Evolutionary conservation across 2,329 filamentous ascomycete genomes (phyloP).

Genomic region (Clarireedia monteithiana): DNA sequence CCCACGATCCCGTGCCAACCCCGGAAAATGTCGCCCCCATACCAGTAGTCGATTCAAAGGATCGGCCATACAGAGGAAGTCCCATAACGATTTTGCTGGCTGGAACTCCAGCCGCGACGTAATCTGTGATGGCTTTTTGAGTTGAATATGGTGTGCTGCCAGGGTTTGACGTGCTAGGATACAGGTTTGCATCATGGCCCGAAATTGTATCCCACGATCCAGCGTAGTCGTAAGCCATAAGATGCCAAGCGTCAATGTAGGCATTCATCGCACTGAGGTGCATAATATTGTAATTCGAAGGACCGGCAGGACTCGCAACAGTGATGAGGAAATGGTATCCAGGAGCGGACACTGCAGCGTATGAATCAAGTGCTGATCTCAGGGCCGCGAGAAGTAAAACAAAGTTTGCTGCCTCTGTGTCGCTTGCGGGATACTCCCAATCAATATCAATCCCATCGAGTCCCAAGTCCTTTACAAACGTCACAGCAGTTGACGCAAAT

Average conservation of each 20-base stretch:
- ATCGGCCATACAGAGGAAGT: conserved; percentile 73
- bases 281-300: conserved; percentile 39
- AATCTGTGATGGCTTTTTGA: conserved; percentile 55
- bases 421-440: conserved; percentile 23
- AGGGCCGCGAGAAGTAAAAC: conserved; percentile 27
- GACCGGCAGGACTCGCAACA: conserved; percentile 43
- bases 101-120: conserved; percentile 54
- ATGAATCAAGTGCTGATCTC: conserved; percentile 39
- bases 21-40: conserved; percentile 57
- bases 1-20: conserved; percentile 61
- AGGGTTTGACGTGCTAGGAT: conserved; percentile 44
- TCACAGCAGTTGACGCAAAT: conserved; percentile 64
- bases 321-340: conserved; percentile 47
- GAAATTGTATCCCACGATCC: conserved; percentile 56
- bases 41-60: conserved; percentile 59
- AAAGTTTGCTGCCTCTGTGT: conserved; percentile 24
- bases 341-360: conserved; percentile 36
- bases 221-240: conserved; percentile 69
- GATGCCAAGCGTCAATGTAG: conserved; percentile 47
- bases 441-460: conserved; percentile 42
- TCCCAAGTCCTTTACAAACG: conserved; percentile 66
- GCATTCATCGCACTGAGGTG: conserved; percentile 38
- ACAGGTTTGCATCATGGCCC: conserved; percentile 68
- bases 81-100: conserved; percentile 64
- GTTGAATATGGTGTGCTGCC: conserved; percentile 62